Percentiles rank a stretch among this genome's conserved stretches.
These are phyloP conservation scores for Puccinia sorghi DNA, from an alignment of 1,284 basidiomycete species.

Conservation along the genomic window DNA sequence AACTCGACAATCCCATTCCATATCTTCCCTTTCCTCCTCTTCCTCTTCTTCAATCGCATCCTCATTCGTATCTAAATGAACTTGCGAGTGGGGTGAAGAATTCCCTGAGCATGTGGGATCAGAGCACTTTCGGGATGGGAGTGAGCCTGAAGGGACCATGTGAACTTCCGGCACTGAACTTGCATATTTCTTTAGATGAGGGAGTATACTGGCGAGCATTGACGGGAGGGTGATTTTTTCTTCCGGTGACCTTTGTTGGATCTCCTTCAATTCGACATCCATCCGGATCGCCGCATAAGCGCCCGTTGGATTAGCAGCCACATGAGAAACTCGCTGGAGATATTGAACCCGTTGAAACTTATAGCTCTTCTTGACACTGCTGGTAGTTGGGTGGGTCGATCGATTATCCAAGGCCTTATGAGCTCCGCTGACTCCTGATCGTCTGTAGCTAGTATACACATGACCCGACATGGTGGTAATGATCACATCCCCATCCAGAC, in stretches of 20 bases:
- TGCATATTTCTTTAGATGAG: slow-evolving; percentile 52
- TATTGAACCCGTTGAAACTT: slow-evolving; percentile 81
- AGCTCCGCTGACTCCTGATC: slow-evolving; percentile 55
- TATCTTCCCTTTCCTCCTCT: slow-evolving; percentile 14
- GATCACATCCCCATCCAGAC: slow-evolving; percentile 82
- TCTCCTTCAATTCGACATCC: slow-evolving; percentile 61
- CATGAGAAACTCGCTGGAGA: slow-evolving; percentile 79
- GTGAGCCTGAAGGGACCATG: slow-evolving; percentile 1
- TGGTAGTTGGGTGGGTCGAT: slow-evolving; percentile 51
- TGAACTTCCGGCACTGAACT: slow-evolving; percentile 33
- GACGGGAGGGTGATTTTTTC: slow-evolving; percentile 67
- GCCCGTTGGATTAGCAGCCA: slow-evolving; percentile 83
- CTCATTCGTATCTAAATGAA: slow-evolving; percentile 56
- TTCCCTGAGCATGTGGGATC: background rate
- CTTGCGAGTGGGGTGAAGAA: slow-evolving; percentile 51
- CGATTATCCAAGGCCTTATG: slow-evolving; percentile 51
- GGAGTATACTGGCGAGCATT: slow-evolving; percentile 64
- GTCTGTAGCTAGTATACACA: slow-evolving; percentile 75
- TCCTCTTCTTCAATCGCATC: slow-evolving; percentile 26
- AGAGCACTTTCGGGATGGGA: background rate
- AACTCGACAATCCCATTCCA: slow-evolving; percentile 62
- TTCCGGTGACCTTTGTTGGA: slow-evolving; percentile 65
- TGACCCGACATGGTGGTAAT: slow-evolving; percentile 93
- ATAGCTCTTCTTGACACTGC: slow-evolving; percentile 64
- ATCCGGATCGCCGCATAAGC: slow-evolving; percentile 82